Conservation (phyloP, 352 stramenopile species). For the Pythium insidiosum region DNA sequence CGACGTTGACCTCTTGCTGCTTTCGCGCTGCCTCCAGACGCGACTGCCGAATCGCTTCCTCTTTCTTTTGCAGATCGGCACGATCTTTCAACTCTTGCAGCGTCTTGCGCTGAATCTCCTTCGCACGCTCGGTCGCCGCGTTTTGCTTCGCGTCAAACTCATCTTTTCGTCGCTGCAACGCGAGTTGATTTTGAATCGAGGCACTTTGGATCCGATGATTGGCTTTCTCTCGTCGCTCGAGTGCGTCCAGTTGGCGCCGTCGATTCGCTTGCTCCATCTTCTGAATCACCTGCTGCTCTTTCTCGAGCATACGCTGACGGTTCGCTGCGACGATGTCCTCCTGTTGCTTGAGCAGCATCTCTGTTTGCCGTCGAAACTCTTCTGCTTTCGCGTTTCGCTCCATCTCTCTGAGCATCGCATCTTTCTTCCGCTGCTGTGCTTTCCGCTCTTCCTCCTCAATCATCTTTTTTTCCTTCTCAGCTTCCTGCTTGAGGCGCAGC, state of each 20-base stretch:
- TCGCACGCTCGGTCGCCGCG: slow-evolving; percentile 31
- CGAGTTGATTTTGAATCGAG: slow-evolving; percentile 45
- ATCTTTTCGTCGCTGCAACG: slow-evolving; percentile 44
- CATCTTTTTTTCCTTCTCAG: slow-evolving; percentile 39
- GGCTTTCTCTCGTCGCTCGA: slow-evolving; percentile 42
- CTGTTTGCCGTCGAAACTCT: slow-evolving; percentile 55
- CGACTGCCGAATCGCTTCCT: slow-evolving; percentile 56
- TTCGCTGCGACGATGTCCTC: slow-evolving; percentile 45
- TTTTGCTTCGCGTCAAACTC: slow-evolving; percentile 56
- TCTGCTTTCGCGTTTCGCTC: slow-evolving; percentile 61
- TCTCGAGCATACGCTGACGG: slow-evolving; percentile 47
- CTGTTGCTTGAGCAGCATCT: slow-evolving; percentile 53
- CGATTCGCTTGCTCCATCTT: slow-evolving; percentile 56
- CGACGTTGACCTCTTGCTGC: slow-evolving; percentile 29
- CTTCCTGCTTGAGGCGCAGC: slow-evolving; percentile 29
- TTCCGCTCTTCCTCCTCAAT: slow-evolving; percentile 34
- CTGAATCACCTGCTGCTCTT: slow-evolving; percentile 40
- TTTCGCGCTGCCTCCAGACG: slow-evolving; percentile 41
- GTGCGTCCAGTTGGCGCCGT: slow-evolving; percentile 39
- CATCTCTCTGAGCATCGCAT: slow-evolving; percentile 36
- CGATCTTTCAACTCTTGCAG: slow-evolving; percentile 51
- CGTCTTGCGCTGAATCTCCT: slow-evolving; percentile 57
- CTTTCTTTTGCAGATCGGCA: slow-evolving; percentile 46
- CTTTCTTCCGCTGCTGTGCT: slow-evolving; percentile 23
- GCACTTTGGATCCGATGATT: slow-evolving; percentile 47